Conservation (phyloP, 768 basidiomycete species). For the Kwoniella dejecticola region DNA sequence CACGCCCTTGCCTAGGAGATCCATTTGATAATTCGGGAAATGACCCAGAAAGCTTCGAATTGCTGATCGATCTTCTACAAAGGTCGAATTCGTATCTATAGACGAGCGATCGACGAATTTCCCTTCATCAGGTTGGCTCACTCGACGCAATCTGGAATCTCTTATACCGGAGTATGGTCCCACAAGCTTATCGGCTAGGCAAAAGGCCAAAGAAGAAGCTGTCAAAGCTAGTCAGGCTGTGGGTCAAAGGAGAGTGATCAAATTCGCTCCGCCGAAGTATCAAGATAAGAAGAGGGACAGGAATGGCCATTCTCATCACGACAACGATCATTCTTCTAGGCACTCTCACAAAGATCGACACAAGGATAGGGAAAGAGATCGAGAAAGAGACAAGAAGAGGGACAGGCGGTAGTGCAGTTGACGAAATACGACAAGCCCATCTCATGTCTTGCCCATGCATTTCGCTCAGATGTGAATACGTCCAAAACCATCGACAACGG, state of each 20-base stretch:
- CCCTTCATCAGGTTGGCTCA: conserved; percentile 66
- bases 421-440: not conserved
- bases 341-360: conserved; percentile 20
- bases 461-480: no score
- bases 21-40: no score
- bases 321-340: conserved; percentile 5
- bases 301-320: not conserved
- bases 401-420: conserved; percentile 5
- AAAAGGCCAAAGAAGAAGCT: conserved; percentile 67
- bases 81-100: conserved; percentile 85
- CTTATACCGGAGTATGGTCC: conserved; percentile 73
- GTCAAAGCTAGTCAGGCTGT: conserved; percentile 61
- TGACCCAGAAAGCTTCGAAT: no score
- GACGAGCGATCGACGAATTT: conserved; percentile 87
- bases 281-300: conserved; percentile 13
- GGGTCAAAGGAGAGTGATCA: conserved; percentile 66
- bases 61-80: conserved; percentile 12
- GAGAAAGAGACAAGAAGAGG: conserved; percentile 8
- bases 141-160: conserved; percentile 63
- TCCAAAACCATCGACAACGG: no score
- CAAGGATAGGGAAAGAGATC: conserved; percentile 16
- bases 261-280: conserved; percentile 60
- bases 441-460: no score
- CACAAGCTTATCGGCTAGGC: conserved; percentile 66
- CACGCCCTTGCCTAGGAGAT: no score